Percentiles rank a stretch among this genome's conserved stretches.
Conservation (phyloP, 108 stramenopile genomes). For the Nitzschia sp. region DNA sequence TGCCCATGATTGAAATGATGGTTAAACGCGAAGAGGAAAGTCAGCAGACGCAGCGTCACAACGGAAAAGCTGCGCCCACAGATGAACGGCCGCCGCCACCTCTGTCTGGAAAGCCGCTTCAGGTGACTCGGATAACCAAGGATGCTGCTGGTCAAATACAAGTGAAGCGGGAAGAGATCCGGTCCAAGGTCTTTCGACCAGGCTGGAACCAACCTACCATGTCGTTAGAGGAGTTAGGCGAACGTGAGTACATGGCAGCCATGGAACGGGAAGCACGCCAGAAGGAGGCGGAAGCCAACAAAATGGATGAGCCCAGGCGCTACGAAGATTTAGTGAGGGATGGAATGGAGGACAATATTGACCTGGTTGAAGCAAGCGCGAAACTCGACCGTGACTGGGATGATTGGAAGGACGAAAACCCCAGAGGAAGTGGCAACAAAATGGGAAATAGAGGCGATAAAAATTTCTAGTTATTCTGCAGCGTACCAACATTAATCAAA, state of each 20-base stretch:
- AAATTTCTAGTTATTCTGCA: constrained; percentile 66
- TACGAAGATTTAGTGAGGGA: constrained; percentile 89
- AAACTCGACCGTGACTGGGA: constrained; percentile 94
- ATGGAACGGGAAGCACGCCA: constrained; percentile 74
- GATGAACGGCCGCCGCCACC: constrained; percentile 25
- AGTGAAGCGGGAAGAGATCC: constrained; percentile 72
- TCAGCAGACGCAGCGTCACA: constrained; percentile 16
- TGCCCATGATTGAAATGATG: constrained; percentile 76
- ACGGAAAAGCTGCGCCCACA: constrained; percentile 1
- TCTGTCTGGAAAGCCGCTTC: constrained; percentile 39
- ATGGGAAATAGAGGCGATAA: constrained; percentile 88
- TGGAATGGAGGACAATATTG: constrained; percentile 90
- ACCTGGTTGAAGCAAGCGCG: constrained; percentile 85
- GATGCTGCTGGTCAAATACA: constrained; percentile 66
- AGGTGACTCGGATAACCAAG: constrained; percentile 82
- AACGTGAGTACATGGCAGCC: constrained; percentile 82
- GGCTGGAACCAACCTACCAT: constrained; percentile 96
- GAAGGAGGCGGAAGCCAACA: constrained; percentile 63
- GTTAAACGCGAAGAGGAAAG: constrained; percentile 46
- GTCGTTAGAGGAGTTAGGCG: constrained; percentile 92
- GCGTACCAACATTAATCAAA: too few relatives aligned
- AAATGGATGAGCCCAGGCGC: constrained; percentile 53
- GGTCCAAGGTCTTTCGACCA: constrained; percentile 89
- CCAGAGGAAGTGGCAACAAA: constrained; percentile 95
- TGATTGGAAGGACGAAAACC: constrained; percentile 95